phyloP scores from a whole-genome alignment of 345 rosid species.

The Ceriops decandra region DNA sequence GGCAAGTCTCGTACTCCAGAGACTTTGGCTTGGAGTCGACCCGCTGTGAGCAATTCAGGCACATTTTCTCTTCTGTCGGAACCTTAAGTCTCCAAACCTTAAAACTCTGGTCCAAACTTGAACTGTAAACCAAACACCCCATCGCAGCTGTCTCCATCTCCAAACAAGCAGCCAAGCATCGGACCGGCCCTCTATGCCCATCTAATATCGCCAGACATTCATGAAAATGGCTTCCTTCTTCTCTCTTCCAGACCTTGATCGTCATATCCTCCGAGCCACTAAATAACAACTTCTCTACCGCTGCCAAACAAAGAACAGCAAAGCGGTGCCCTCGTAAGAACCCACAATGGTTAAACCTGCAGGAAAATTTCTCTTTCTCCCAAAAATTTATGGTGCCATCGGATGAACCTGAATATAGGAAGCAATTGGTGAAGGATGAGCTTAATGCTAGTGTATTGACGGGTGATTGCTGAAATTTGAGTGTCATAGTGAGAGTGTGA shows the following conservation, averaged over 20 bases:
- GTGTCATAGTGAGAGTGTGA: conserved; percentile 44
- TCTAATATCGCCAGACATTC: conserved; percentile 49
- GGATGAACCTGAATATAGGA: conserved; percentile 48
- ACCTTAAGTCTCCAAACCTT: conserved; percentile 55
- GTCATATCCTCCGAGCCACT: conserved; percentile 55
- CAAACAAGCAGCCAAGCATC: conserved; percentile 42
- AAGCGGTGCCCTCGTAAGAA: conserved; percentile 50
- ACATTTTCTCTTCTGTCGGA: conserved; percentile 33
- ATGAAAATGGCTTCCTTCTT: conserved; percentile 50
- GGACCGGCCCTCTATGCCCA: conserved; percentile 47
- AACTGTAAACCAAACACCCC: conserved; percentile 49
- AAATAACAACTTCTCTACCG: conserved; percentile 40
- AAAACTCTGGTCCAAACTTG: conserved; percentile 48
- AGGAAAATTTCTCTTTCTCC: conserved; percentile 48
- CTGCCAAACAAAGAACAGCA: conserved; percentile 36
- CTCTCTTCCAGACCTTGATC: conserved; percentile 53
- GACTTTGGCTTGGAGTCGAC: conserved; percentile 13
- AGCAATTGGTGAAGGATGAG: conserved; percentile 22
- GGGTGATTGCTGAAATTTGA: conserved; percentile 48
- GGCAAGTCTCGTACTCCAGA: conserved; percentile 40
- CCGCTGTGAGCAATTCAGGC: conserved; percentile 19
- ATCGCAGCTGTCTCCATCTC: conserved; percentile 44
- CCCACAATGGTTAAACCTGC: conserved; percentile 48
- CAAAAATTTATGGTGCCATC: conserved; percentile 48
- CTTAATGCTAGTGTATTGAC: conserved; percentile 46